Evolutionary conservation across 257 asterid species (phyloP).

Genomic region (Solanum dulcamara): DNA sequence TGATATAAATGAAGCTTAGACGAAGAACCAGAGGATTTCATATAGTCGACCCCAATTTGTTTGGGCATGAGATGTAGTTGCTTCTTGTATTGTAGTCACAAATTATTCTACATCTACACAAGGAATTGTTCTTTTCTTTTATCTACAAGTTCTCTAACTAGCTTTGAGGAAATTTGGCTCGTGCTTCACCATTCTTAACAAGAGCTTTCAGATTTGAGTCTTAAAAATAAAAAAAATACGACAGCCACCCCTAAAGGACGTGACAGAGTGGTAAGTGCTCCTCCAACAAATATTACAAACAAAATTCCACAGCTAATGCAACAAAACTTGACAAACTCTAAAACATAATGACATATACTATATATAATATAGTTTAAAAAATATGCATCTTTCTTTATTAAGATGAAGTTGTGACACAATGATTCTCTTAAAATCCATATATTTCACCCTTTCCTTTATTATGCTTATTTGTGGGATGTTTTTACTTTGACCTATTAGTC

Average conservation of each 20-base stretch:
- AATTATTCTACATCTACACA: background rate
- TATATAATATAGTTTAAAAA: no score
- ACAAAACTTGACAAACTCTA: background rate
- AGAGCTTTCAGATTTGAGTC: background rate
- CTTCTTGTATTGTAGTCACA: background rate
- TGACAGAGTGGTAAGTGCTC: no score
- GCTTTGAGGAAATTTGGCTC: no score
- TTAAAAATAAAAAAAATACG: no score
- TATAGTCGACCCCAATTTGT: background rate
- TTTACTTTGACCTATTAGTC: background rate
- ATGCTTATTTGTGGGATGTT: background rate
- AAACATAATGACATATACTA: background rate
- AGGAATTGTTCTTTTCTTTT: background rate
- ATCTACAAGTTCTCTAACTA: no score
- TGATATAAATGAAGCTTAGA: background rate
- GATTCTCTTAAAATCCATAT: no score
- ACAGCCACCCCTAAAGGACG: no score
- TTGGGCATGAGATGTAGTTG: background rate
- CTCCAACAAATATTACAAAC: background rate
- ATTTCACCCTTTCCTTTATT: background rate
- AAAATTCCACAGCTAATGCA: background rate
- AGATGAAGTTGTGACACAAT: background rate
- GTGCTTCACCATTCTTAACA: no score
- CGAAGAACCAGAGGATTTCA: background rate
- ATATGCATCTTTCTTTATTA: background rate